phyloP scores from a whole-genome alignment of 2,329 filamentous ascomycete genomes.

The Herpotrichia juniperi region DNA sequence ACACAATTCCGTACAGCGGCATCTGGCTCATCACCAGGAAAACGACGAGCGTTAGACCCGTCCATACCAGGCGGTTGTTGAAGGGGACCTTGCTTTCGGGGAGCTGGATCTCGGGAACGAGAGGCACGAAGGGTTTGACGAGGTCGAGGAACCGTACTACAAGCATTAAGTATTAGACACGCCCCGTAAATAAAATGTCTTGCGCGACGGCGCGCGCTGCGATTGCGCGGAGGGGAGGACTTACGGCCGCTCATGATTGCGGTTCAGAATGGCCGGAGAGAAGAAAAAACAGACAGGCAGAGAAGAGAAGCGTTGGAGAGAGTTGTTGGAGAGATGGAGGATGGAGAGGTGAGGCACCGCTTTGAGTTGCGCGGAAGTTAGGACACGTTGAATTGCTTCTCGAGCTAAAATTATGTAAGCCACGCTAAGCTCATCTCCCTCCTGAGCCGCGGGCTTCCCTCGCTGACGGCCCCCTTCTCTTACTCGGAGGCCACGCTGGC shows the following conservation, averaged over 20 bases:
- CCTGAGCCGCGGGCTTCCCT: slow-evolving; percentile 24
- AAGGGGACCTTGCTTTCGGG: slow-evolving; percentile 98
- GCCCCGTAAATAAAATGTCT: slow-evolving; percentile 12
- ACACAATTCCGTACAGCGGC: slow-evolving; percentile 95
- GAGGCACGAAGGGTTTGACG: slow-evolving; percentile 99
- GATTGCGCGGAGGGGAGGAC: slow-evolving; percentile 43
- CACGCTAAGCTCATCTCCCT: slow-evolving; percentile 27
- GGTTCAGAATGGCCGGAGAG: slow-evolving; percentile 37
- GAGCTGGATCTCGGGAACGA: slow-evolving; percentile 87
- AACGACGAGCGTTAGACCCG: slow-evolving; percentile 80
- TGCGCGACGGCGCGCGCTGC: slow-evolving; percentile 14
- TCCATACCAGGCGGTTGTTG: slow-evolving; percentile 75
- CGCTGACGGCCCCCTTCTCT: slow-evolving; percentile 7
- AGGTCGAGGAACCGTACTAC: slow-evolving; percentile 98
- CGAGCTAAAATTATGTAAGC: slow-evolving; percentile 17
- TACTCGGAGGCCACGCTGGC: slow-evolving; percentile 24
- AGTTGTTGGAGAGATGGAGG: slow-evolving; percentile 31
- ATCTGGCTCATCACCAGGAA: slow-evolving; percentile 99
- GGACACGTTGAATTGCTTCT: slow-evolving; percentile 15
- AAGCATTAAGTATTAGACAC: slow-evolving; percentile 29
- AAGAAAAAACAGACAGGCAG: slow-evolving; percentile 41
- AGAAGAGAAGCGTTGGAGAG: slow-evolving; percentile 32
- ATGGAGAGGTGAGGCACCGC: slow-evolving; percentile 33
- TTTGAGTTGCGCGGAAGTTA: slow-evolving; percentile 29
- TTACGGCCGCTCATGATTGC: slow-evolving; percentile 66